Conservation (phyloP, 768 basidiomycete species). For the Podaxis carcinomalis region DNA sequence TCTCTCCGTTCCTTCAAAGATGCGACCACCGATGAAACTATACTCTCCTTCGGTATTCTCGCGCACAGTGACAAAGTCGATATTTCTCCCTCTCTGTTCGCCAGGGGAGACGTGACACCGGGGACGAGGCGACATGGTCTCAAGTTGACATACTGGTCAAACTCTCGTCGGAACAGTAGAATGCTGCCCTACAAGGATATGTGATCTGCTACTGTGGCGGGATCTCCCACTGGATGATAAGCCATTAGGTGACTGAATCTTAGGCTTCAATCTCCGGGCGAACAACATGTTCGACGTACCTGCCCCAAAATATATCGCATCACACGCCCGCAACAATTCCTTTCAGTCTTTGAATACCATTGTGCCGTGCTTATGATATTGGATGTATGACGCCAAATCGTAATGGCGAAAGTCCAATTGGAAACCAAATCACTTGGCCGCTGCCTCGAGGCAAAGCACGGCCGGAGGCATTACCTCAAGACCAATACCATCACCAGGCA, state of each 20-base stretch:
- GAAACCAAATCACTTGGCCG: slow-evolving; percentile 40
- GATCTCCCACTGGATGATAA: slow-evolving; percentile 35
- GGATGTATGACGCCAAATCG: slow-evolving; percentile 45
- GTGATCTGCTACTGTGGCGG: slow-evolving; percentile 48
- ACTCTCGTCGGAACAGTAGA: slow-evolving; percentile 46
- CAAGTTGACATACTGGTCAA: slow-evolving; percentile 47
- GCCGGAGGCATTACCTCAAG: slow-evolving; percentile 48
- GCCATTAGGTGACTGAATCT: slow-evolving; percentile 13
- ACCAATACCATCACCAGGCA: slow-evolving; percentile 53
- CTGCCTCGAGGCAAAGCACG: slow-evolving; percentile 39
- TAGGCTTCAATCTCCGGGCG: neutral
- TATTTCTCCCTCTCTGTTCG: slow-evolving; percentile 33
- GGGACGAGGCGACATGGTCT: slow-evolving; percentile 46
- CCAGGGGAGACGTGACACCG: slow-evolving; percentile 43
- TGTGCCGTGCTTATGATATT: slow-evolving; percentile 39
- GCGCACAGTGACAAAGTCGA: slow-evolving; percentile 51
- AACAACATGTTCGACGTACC: slow-evolving; percentile 22
- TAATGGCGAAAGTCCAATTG: slow-evolving; percentile 39
- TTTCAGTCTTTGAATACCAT: slow-evolving; percentile 44
- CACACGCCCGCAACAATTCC: slow-evolving; percentile 32
- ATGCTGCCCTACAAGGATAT: slow-evolving; percentile 52
- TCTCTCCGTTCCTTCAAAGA: slow-evolving; percentile 35
- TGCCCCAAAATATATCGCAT: slow-evolving; percentile 47
- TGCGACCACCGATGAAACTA: slow-evolving; percentile 42
- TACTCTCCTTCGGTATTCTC: slow-evolving; percentile 59